A percentile compares a stretch with the other conserved stretches of the same genome.
phyloP scores from a whole-genome alignment of 257 asterid species.

The Linaria vulgaris region DNA sequence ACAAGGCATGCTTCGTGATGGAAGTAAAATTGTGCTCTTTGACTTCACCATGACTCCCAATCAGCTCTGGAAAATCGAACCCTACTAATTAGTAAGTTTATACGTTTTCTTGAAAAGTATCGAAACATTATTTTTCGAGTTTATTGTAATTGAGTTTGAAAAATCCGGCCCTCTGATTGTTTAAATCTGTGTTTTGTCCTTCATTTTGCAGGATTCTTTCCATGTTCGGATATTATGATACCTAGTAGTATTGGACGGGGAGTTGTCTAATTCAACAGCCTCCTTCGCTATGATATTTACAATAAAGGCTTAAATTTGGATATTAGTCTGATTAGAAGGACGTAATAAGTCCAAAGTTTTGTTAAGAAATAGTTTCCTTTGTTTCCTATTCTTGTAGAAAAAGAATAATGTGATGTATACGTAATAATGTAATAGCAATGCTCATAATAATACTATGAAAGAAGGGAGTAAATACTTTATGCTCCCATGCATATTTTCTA shows the following conservation, averaged over 20 bases:
- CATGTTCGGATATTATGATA: neutral
- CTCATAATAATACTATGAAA: no score
- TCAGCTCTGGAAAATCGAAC: conserved; percentile 30
- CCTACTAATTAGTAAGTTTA: no score
- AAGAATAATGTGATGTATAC: no score
- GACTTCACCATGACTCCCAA: conserved; percentile 26
- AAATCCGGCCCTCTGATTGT: no score
- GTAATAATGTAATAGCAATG: no score
- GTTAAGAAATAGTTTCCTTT: no score
- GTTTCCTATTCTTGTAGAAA: no score
- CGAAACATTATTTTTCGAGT: no score
- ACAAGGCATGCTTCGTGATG: conserved; percentile 29
- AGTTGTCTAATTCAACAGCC: conserved; percentile 7
- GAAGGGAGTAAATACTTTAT: no score
- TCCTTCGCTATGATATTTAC: neutral
- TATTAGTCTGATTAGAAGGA: neutral
- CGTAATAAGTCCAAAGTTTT: neutral
- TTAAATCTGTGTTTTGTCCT: conserved; percentile 6
- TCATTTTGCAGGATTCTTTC: conserved; percentile 6
- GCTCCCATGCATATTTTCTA: no score
- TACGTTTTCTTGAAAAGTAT: no score
- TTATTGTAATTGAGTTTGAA: no score
- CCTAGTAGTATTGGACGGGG: conserved; percentile 3
- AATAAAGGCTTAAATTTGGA: neutral
- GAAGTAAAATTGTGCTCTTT: conserved; percentile 25